Evolutionary conservation across 495 filamentous ascomycete genomes (phyloP).

Genomic region (Friedmanniomyces endolithicus): DNA sequence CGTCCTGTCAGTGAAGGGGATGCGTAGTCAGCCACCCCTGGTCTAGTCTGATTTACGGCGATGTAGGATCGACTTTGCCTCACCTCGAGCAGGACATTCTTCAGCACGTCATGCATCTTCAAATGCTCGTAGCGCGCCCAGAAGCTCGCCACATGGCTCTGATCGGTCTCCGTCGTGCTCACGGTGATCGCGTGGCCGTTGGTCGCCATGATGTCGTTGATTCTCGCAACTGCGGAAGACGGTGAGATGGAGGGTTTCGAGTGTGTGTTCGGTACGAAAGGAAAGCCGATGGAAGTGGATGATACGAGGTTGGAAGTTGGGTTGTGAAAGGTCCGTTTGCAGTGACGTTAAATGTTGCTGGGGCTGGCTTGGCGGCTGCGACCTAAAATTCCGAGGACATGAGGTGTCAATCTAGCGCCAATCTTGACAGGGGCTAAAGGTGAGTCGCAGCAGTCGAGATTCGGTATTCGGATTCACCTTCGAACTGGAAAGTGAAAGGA

Average conservation of each 20-base stretch:
- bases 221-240: neutral
- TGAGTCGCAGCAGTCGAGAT: too few species aligned
- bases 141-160: neutral
- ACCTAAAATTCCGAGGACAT: too few species aligned
- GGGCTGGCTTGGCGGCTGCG: neutral
- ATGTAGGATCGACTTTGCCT: neutral
- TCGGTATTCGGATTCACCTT: too few species aligned
- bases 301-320: neutral
- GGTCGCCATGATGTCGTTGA: neutral
- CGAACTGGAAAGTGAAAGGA: neutral
- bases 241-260: neutral
- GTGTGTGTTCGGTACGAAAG: neutral
- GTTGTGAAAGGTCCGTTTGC: neutral
- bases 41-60: too few species aligned
- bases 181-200: neutral
- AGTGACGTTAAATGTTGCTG: neutral
- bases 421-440: too few species aligned
- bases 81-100: conserved; percentile 16
- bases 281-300: neutral
- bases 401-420: too few species aligned
- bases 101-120: conserved; percentile 7
- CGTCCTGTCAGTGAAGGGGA: conserved; percentile 2
- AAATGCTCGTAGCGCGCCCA: conserved; percentile 14
- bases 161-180: neutral
- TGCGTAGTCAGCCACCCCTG: neutral